Evolutionary conservation across 495 filamentous ascomycete genomes (phyloP).

Genomic region (Hypoxylon lenormandii): DNA sequence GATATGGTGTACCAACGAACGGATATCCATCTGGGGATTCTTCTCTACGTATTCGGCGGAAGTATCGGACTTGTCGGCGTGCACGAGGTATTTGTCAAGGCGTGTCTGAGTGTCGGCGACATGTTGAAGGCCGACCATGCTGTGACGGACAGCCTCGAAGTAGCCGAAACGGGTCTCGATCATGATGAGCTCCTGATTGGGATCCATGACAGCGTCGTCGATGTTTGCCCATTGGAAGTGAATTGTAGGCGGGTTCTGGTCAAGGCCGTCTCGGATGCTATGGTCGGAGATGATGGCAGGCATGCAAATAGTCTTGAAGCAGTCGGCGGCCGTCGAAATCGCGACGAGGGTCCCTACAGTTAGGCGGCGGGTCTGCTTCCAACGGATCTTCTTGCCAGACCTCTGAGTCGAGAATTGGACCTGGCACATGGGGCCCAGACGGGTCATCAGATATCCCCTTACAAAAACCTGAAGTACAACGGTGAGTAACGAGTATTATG

Average conservation of each 20-base stretch:
- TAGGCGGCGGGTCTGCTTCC: conserved; percentile 80
- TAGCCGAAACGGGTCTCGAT: conserved; percentile 77
- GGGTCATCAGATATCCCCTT: conserved; percentile 70
- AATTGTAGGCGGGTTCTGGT: conserved; percentile 75
- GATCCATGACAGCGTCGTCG: conserved; percentile 73
- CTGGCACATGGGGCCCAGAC: conserved; percentile 72
- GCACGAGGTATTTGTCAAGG: conserved; percentile 56
- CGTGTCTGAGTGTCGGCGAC: conserved; percentile 65
- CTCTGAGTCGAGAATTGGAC: conserved; percentile 77
- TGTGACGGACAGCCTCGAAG: conserved; percentile 79
- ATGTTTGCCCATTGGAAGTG: conserved; percentile 77
- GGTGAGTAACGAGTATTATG: conserved; percentile 5
- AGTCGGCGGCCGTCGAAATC: conserved; percentile 71
- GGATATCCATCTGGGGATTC: conserved; percentile 52
- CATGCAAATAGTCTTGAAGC: conserved; percentile 73
- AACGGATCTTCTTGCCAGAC: conserved; percentile 75
- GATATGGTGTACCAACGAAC: conserved; percentile 51
- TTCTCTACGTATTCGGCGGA: conserved; percentile 49
- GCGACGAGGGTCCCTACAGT: conserved; percentile 77
- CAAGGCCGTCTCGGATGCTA: conserved; percentile 67
- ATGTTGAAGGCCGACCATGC: conserved; percentile 78
- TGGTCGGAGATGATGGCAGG: conserved; percentile 80
- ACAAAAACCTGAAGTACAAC: conserved; percentile 70
- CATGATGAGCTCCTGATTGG: conserved; percentile 79
- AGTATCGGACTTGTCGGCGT: conserved; percentile 57